These are phyloP conservation scores for Rhytidiadelphus loreus DNA, from an alignment of 225 moss, liverwort and hornwort species.

Conservation along the genomic window DNA sequence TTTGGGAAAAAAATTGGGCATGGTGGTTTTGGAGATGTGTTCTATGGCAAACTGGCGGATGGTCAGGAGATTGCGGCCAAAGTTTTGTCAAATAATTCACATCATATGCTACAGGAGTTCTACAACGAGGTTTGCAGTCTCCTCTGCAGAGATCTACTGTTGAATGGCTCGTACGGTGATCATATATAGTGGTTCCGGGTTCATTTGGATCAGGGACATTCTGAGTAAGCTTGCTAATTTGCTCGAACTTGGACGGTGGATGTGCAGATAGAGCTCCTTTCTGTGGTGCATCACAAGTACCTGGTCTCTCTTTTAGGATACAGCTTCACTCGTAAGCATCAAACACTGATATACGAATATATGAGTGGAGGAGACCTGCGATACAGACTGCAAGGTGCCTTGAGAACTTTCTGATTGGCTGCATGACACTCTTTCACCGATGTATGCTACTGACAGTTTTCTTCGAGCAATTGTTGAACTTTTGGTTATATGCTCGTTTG, in stretches of 20 bases:
- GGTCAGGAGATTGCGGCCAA: constrained; percentile 52
- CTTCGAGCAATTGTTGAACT: not conserved
- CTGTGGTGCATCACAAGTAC: constrained; percentile 42
- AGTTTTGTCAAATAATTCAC: constrained; percentile 17
- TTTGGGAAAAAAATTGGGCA: constrained; percentile 27
- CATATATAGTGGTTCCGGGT: not conserved
- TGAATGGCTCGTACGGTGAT: not conserved
- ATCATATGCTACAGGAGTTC: constrained; percentile 36
- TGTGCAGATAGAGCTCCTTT: constrained; percentile 53
- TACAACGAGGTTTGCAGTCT: constrained; percentile 31
- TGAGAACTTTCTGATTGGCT: not conserved
- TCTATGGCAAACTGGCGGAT: constrained; percentile 32
- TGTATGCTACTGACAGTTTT: not conserved
- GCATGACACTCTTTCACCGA: not conserved
- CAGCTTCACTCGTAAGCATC: constrained; percentile 20
- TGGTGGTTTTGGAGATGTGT: constrained; percentile 52
- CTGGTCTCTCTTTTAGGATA: constrained; percentile 41
- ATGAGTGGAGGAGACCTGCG: constrained; percentile 47
- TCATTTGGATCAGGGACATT: not conserved
- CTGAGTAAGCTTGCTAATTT: not conserved
- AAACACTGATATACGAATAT: constrained; percentile 47
- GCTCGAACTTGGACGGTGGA: not conserved
- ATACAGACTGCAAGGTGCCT: constrained; percentile 24
- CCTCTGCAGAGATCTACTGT: not conserved
- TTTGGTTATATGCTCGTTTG: not conserved